Base-by-base conservation (phyloP, 352 stramenopile genomes). In the Phytophthora syringae region DNA sequence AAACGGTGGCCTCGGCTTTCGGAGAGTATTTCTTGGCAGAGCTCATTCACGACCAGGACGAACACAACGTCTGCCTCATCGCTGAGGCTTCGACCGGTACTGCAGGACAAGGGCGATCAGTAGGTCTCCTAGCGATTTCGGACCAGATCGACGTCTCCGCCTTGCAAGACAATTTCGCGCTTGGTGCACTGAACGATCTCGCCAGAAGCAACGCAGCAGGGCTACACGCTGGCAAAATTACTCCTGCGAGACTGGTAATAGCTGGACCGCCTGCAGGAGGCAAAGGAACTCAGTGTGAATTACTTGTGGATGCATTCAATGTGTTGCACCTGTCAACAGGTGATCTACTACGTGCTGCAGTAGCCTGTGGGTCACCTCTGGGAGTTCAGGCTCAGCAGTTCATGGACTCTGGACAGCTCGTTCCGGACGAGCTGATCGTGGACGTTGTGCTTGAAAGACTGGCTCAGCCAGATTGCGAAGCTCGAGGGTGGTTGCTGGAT, bases 221-320 rank as follows among this genome's bases (percentile, higher is more conserved):
- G 7, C 37, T 70, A 1, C 21, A 25, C 30, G 63, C 53, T 9
- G 56, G 52, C 16, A 68, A 80, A 18, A 48, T 90, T 28, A 83
- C 79, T 22, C 67, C 72, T 11, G 69, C 75, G 1, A 77, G 73
- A 59, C 73, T 98, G 16, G 92, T 98, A 51, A 97, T 97, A 42
- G 78, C 84, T 20, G 96, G 95, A 18, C 93, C 94, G 18, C 94
- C 96, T 0, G 96, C 94, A 2, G 90, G 79, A 32, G 96, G 94
- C 20, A 99, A 99, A 79, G 95, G 96, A 34, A 99, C 95, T 24
- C 94, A 99, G 60, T 98, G 96, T 60, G 90, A 98, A 72, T 49
- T 93, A 16, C 93, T 98, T 7, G 84, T 85, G 1, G 74, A 92
- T 15, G 80, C 86, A 32, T 97, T 95, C 74, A 89, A 90, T 42